Evolutionary conservation across 2,329 filamentous ascomycete genomes (phyloP).

Genomic region (Graphilbum sp.): DNA sequence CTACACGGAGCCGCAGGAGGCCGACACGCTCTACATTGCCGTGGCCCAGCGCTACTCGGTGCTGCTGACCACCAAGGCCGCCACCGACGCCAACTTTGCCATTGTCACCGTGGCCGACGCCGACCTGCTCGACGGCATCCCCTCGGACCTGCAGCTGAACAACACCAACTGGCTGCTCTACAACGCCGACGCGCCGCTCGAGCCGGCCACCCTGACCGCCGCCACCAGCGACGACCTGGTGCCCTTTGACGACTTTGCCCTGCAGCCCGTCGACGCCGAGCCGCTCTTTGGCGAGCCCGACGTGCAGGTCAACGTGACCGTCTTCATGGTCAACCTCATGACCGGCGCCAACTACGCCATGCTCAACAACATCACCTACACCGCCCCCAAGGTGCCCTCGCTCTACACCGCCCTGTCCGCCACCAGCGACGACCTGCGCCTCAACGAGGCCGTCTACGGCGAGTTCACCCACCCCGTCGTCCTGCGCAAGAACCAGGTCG

Average conservation of each 20-base stretch:
- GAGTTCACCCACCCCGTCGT: conserved; percentile 49
- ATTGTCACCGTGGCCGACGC: conserved; percentile 32
- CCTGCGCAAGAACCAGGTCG: conserved; percentile 48
- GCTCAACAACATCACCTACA: conserved; percentile 67
- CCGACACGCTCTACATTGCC: conserved; percentile 47
- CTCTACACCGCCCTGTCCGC: conserved; percentile 59
- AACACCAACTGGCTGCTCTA: conserved; percentile 50
- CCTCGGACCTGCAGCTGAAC: conserved; percentile 50
- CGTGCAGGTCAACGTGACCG: conserved; percentile 43
- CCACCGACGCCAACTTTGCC: conserved; percentile 46
- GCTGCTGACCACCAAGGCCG: conserved; percentile 45
- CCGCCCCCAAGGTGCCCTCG: conserved; percentile 57
- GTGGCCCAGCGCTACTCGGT: conserved; percentile 52
- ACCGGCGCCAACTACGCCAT: conserved; percentile 33
- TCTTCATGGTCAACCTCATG: conserved; percentile 49
- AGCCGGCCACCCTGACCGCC: conserved; percentile 16
- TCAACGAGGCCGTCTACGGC: conserved; percentile 47
- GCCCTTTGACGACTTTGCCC: conserved; percentile 55
- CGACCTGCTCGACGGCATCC: conserved; percentile 51
- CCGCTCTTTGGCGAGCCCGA: conserved; percentile 44
- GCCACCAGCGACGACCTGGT: conserved; percentile 34
- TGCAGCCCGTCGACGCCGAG: conserved; percentile 53
- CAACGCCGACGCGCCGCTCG: conserved; percentile 29
- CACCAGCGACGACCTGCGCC: conserved; percentile 32
- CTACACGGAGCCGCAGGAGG: conserved; percentile 43